phyloP scores from a whole-genome alignment of 495 filamentous ascomycete genomes.

The Physcia stellaris region DNA sequence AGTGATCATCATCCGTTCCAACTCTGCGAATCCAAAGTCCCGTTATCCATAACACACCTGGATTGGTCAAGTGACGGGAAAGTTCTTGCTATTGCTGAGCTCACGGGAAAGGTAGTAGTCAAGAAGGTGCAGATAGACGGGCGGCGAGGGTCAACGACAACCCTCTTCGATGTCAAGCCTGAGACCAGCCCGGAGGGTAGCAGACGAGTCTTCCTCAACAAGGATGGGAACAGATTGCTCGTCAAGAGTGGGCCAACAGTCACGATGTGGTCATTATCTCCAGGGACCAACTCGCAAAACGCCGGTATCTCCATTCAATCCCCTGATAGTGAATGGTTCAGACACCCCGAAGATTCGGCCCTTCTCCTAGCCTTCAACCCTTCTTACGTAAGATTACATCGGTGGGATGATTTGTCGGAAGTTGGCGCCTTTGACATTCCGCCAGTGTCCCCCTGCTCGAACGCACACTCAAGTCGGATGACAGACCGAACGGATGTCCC shows the following conservation, averaged over 20 bases:
- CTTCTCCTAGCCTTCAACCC: constrained; percentile 3
- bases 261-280: constrained; percentile 7
- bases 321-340: constrained; percentile 4
- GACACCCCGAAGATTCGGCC: constrained; percentile 3
- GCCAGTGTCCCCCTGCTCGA: background rate
- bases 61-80: constrained; percentile 4
- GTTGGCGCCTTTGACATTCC: background rate
- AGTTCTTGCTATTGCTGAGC: constrained; percentile 6
- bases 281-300: background rate
- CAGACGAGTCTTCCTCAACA: constrained; percentile 5
- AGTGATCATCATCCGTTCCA: background rate
- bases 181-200: constrained; percentile 3
- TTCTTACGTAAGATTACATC: background rate
- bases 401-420: constrained; percentile 6
- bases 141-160: background rate
- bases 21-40: background rate
- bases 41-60: constrained; percentile 2
- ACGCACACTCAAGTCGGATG: background rate
- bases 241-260: constrained; percentile 1
- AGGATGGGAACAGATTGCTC: constrained; percentile 4
- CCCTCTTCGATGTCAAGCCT: background rate
- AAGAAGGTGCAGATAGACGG: background rate
- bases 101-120: constrained; percentile 7
- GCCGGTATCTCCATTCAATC: background rate
- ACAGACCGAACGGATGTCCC: background rate